phyloP scores from a whole-genome alignment of 805 yeast species.

The Wickerhamomyces subpelliculosus region DNA sequence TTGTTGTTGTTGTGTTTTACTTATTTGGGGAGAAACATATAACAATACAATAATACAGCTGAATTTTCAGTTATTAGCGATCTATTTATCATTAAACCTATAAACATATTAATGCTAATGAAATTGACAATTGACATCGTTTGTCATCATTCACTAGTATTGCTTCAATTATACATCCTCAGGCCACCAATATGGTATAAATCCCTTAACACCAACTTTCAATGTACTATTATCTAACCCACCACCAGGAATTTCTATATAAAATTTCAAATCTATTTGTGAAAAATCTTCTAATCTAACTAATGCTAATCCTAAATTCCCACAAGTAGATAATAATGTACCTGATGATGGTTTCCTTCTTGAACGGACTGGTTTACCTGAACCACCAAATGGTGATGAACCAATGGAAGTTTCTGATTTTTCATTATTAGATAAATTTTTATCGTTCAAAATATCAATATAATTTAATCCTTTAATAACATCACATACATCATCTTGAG shows the following conservation, averaged over 20 bases:
- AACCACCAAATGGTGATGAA: conserved; percentile 10
- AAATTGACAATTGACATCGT: no score
- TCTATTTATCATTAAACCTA: no score
- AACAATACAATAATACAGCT: no score
- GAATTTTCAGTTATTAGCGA: no score
- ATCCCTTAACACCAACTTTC: conserved; percentile 41
- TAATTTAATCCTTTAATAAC: conserved; percentile 7
- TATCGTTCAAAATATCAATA: conserved; percentile 16
- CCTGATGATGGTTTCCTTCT: conserved; percentile 50
- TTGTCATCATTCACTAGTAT: not conserved
- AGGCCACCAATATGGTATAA: conserved; percentile 77
- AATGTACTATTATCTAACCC: conserved; percentile 14
- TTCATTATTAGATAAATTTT: conserved; percentile 8
- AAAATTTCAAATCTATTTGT: conserved; percentile 26
- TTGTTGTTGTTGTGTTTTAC: no score
- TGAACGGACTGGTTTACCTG: no score
- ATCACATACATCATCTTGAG: conserved; percentile 5
- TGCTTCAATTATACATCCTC: conserved; percentile 14
- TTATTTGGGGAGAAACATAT: no score
- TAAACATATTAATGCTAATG: no score
- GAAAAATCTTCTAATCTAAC: conserved; percentile 41
- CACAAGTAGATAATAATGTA: conserved; percentile 45
- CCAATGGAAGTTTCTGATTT: conserved; percentile 12
- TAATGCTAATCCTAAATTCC: conserved; percentile 60
- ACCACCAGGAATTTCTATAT: conserved; percentile 22